These are phyloP conservation scores for Talaromyces sp. DNA, from an alignment of 2,329 filamentous ascomycete genomes.

Conservation along the genomic window DNA sequence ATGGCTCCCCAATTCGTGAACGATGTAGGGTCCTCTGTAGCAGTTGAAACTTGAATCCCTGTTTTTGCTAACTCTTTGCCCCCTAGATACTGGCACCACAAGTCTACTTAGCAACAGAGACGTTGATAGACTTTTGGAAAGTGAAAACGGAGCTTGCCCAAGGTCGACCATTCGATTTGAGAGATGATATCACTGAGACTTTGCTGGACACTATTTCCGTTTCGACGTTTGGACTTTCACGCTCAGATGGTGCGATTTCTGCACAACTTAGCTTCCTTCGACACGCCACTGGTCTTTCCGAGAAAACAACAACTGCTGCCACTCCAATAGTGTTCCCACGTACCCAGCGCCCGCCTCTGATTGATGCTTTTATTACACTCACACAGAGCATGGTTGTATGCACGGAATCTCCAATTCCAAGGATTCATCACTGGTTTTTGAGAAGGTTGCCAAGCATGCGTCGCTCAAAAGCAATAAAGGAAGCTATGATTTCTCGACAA, in stretches of 20 bases:
- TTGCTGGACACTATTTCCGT: not conserved
- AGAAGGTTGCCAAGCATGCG: not conserved
- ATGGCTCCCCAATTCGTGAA: not conserved
- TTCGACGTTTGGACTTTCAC: not conserved
- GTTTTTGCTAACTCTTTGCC: not conserved
- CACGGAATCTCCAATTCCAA: not conserved
- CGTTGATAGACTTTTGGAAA: not conserved
- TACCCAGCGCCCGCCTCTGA: not conserved
- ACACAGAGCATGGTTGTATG: constrained; percentile 3
- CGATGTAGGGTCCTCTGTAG: not conserved
- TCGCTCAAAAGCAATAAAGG: not conserved
- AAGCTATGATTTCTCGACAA: not conserved
- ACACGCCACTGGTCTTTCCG: not conserved
- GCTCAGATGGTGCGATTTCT: not conserved
- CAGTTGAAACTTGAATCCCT: not conserved
- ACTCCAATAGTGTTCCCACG: not conserved
- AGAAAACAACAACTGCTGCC: not conserved
- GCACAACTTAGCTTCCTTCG: not conserved
- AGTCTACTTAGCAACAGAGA: not conserved
- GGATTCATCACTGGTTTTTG: not conserved
- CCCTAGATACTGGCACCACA: not conserved
- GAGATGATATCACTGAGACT: not conserved
- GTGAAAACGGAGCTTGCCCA: not conserved
- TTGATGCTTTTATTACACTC: not conserved
- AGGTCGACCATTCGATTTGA: not conserved